Percentiles rank a stretch among this genome's conserved stretches.
These are phyloP conservation scores for Mimosa bimucronata DNA, from an alignment of 306 rosid species.

Conservation along the genomic window DNA sequence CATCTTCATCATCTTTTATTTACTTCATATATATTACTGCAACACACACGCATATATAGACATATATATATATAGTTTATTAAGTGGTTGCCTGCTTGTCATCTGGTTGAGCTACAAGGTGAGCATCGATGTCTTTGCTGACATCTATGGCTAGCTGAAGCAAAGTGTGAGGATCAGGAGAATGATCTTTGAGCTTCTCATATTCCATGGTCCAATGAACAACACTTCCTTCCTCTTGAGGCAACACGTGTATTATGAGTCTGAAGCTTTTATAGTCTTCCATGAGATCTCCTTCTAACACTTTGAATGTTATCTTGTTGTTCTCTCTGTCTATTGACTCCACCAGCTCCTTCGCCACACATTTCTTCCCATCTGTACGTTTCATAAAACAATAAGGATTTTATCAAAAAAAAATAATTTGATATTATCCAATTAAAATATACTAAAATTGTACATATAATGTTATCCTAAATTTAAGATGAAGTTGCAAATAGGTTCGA, in stretches of 20 bases:
- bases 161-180: constrained; percentile 47
- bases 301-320: constrained; percentile 40
- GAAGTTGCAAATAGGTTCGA: too few species aligned
- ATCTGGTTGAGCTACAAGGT: constrained; percentile 7
- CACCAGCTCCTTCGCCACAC: constrained; percentile 40
- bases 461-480: too few species aligned
- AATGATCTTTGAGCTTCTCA: constrained; percentile 46
- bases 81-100: neutral
- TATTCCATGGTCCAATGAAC: constrained; percentile 48
- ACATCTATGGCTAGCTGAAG: constrained; percentile 19
- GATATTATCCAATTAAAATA: too few species aligned
- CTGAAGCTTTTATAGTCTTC: constrained; percentile 44
- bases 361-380: constrained; percentile 43
- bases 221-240: constrained; percentile 44
- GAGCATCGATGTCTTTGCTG: constrained; percentile 38
- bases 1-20: neutral
- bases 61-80: too few species aligned
- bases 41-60: neutral
- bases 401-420: too few species aligned
- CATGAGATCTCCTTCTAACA: constrained; percentile 44
- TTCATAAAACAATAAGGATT: neutral
- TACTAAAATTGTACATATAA: too few species aligned
- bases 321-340: constrained; percentile 48
- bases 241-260: constrained; percentile 8
- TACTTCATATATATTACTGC: neutral